Percentiles rank a stretch among this genome's conserved stretches.
Evolutionary conservation across 176 grass and related monocot species (phyloP).

Genomic region (Juncus effusus): DNA sequence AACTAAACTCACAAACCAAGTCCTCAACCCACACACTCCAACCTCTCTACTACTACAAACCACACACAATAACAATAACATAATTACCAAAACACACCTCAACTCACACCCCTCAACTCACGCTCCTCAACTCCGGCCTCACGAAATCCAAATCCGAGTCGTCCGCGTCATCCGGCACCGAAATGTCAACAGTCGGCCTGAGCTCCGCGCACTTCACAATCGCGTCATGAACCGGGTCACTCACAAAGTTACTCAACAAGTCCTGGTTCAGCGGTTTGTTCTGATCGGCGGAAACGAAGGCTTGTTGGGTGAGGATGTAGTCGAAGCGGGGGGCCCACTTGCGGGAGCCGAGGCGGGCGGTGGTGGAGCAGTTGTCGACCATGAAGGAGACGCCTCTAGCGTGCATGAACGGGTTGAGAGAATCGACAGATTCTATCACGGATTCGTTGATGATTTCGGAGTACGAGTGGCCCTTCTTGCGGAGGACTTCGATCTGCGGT

Average conservation of each 20-base stretch:
- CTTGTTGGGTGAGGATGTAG: slow-evolving; percentile 86
- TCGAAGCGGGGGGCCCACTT: slow-evolving; percentile 91
- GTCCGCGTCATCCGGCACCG: slow-evolving; percentile 56
- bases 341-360: slow-evolving; percentile 75
- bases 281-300: slow-evolving; percentile 52
- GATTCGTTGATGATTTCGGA: slow-evolving; percentile 85
- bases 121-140: slow-evolving; percentile 57
- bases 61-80: slow-evolving; percentile 12
- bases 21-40: background rate
- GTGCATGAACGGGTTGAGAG: slow-evolving; percentile 91
- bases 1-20: too few relatives aligned
- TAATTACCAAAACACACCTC: slow-evolving; percentile 13
- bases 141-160: slow-evolving; percentile 48
- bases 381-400: slow-evolving; percentile 92
- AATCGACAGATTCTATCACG: slow-evolving; percentile 86
- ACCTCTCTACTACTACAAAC: slow-evolving; percentile 10
- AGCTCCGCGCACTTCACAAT: slow-evolving; percentile 72
- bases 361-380: slow-evolving; percentile 94
- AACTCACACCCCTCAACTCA: slow-evolving; percentile 6
- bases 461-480: slow-evolving; percentile 83
- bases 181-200: slow-evolving; percentile 88
- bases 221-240: slow-evolving; percentile 64
- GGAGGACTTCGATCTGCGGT: slow-evolving; percentile 66
- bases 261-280: slow-evolving; percentile 62
- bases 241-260: slow-evolving; percentile 84